Percentiles rank a stretch among this genome's conserved stretches.
Evolutionary conservation across 2,329 filamentous ascomycete genomes (phyloP).

Genomic region (Monilinia fructigena): DNA sequence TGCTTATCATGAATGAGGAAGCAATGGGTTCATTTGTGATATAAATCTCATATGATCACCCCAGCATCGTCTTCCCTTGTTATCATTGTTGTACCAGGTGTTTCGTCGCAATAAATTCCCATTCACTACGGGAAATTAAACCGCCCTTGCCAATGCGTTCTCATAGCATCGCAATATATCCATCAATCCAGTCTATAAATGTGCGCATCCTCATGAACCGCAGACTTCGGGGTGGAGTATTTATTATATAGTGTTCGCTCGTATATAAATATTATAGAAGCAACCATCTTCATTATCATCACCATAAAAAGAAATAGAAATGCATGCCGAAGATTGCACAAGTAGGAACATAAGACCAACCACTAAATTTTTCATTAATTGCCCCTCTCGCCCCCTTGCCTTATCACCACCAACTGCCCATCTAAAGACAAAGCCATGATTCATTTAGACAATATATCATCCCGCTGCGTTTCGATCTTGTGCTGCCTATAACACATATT

Average conservation of each 20-base stretch:
- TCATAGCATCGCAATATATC: neutral
- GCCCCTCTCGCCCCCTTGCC: neutral
- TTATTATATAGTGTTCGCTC: neutral
- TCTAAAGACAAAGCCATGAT: neutral
- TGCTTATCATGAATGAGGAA: no score
- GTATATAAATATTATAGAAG: neutral
- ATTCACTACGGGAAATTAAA: no score
- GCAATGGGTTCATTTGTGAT: no score
- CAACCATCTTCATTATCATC: neutral
- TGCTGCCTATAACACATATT: slow-evolving; percentile 46
- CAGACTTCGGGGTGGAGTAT: neutral
- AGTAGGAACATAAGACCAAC: neutral
- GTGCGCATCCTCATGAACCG: neutral
- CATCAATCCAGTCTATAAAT: neutral
- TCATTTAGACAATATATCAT: slow-evolving; percentile 26
- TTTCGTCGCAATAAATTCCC: no score
- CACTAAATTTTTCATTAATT: neutral
- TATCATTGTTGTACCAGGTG: no score
- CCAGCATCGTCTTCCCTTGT: no score
- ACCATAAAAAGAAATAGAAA: neutral
- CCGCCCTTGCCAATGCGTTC: no score
- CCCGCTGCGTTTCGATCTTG: slow-evolving; percentile 52
- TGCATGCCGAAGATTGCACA: neutral
- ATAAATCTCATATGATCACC: no score
- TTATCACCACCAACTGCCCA: neutral